Evolutionary conservation across 164 flowering plant genomes (phyloP).

Genomic region (Dillenia turbinata): DNA sequence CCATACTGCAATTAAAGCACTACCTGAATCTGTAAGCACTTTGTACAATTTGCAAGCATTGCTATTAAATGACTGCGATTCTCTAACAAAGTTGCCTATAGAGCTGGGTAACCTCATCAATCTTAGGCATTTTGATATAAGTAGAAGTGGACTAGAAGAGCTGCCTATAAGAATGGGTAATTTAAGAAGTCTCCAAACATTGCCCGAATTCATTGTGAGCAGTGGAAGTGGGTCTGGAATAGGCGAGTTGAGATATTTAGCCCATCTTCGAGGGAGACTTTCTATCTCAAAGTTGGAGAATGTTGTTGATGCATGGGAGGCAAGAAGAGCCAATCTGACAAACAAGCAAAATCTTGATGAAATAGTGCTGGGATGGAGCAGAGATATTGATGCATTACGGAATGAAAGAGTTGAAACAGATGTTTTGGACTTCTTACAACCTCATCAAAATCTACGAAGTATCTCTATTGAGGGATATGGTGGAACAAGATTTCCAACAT

Average conservation of each 20-base stretch:
- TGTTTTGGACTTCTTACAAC: slow-evolving; percentile 23
- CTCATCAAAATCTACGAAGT: slow-evolving; percentile 13
- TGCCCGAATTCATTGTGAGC: slow-evolving; percentile 12
- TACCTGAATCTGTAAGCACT: slow-evolving; percentile 21
- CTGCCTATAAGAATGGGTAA: slow-evolving; percentile 15
- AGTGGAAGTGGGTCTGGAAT: slow-evolving; percentile 10
- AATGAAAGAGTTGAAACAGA: slow-evolving; percentile 3
- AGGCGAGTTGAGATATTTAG: slow-evolving; percentile 15
- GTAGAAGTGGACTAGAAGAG: not conserved
- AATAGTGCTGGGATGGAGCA: slow-evolving; percentile 18
- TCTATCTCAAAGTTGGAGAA: slow-evolving; percentile 17
- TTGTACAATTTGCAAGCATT: slow-evolving; percentile 31
- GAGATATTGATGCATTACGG: not conserved
- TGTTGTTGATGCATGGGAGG: slow-evolving; percentile 7
- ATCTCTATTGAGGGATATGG: slow-evolving; percentile 11
- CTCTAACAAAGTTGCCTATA: slow-evolving; percentile 16
- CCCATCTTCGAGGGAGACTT: slow-evolving; percentile 10
- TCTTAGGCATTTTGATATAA: slow-evolving; percentile 19
- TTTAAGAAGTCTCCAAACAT: slow-evolving; percentile 15
- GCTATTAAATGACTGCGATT: slow-evolving; percentile 11
- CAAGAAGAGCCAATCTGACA: slow-evolving; percentile 14
- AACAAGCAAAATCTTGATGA: slow-evolving; percentile 12
- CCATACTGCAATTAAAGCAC: slow-evolving; percentile 8
- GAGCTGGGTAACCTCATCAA: slow-evolving; percentile 11
- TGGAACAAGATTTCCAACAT: slow-evolving; percentile 21